Evolutionary conservation across 2,329 filamentous ascomycete species (phyloP).

Genomic region (Metarhizium robertsii): DNA sequence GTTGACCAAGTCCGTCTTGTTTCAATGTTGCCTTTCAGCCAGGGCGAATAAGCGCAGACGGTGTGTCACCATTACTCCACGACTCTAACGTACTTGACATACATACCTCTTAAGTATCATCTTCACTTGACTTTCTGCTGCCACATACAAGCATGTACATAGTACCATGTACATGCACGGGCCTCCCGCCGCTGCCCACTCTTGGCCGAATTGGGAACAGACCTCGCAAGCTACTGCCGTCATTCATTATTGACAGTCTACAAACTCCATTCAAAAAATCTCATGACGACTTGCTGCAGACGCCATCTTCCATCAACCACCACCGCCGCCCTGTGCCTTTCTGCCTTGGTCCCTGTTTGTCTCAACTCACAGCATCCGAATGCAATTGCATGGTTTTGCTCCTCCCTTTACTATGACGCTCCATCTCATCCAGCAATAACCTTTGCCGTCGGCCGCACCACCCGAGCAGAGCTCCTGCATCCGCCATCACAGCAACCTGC

Average conservation of each 20-base stretch:
- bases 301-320: background rate
- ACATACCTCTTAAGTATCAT: too few relatives aligned
- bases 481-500: background rate
- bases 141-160: too few relatives aligned
- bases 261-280: background rate
- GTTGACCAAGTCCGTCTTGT: too few relatives aligned
- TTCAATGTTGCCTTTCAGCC: too few relatives aligned
- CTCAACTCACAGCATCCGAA: background rate
- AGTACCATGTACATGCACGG: too few relatives aligned
- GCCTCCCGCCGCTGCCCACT: background rate
- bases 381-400: background rate
- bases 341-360: background rate
- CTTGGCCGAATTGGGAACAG: conserved; percentile 3
- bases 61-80: too few relatives aligned
- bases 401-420: background rate
- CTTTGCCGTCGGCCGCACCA: background rate
- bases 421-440: background rate
- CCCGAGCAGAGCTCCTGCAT: background rate
- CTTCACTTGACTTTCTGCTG: too few relatives aligned
- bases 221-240: background rate
- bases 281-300: background rate
- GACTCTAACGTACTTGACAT: too few relatives aligned
- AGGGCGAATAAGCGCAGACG: too few relatives aligned
- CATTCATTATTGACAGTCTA: background rate
- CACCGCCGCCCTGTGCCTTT: background rate